Conservation (phyloP, 495 filamentous ascomycete species). For the Annulohypoxylon bovei region DNA sequence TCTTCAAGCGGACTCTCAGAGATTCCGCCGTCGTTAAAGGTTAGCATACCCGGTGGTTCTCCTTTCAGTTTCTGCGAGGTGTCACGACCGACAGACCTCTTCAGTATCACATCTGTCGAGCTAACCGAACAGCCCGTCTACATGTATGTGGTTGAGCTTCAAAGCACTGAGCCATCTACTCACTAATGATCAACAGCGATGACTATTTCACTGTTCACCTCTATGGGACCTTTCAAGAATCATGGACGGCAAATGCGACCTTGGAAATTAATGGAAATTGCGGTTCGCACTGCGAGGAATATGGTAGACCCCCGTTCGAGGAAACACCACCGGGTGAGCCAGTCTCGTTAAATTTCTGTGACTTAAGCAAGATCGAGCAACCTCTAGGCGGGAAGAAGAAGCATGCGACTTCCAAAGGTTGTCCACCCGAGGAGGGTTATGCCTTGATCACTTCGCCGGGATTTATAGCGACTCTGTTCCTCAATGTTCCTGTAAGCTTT, state of each 20-base stretch:
- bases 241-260: not conserved
- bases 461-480: not conserved
- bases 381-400: not conserved
- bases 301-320: not conserved
- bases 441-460: not conserved
- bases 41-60: not conserved
- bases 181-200: not conserved
- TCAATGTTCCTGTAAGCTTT: not conserved
- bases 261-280: not conserved
- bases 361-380: not conserved
- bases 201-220: not conserved
- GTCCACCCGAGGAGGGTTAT: not conserved
- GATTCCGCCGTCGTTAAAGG: not conserved
- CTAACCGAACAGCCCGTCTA: not conserved
- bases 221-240: not conserved
- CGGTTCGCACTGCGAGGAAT: not conserved
- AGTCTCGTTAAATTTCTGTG: not conserved
- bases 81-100: not conserved
- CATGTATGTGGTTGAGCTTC: not conserved
- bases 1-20: not conserved
- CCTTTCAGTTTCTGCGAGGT: not conserved
- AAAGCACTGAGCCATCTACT: not conserved
- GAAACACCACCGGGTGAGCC: not conserved
- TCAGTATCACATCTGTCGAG: not conserved
- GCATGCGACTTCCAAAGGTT: not conserved